Conservation (phyloP, 2,329 filamentous ascomycete genomes). For the Xylaria sp. region DNA sequence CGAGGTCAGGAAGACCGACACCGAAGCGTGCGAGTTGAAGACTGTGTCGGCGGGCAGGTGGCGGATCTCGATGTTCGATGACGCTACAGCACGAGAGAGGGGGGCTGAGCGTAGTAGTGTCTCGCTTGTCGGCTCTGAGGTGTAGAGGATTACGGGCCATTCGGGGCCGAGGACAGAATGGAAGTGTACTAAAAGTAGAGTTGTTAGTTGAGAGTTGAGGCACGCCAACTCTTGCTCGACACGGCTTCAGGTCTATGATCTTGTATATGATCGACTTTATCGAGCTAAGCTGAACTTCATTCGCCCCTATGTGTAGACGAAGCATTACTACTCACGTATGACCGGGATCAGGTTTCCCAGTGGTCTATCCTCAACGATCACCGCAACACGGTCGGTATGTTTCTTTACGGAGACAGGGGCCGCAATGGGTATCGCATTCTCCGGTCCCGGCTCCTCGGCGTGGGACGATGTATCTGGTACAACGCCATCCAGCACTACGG, state of each 20-base stretch:
- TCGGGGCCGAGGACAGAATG: constrained; percentile 54
- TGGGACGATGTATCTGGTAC: neutral
- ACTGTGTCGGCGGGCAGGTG: constrained; percentile 48
- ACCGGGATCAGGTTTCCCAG: constrained; percentile 52
- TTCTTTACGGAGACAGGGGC: constrained; percentile 8
- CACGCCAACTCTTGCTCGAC: neutral
- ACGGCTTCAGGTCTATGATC: neutral
- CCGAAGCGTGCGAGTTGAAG: constrained; percentile 51
- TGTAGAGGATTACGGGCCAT: constrained; percentile 60
- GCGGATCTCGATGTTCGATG: constrained; percentile 53
- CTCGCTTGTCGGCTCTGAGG: constrained; percentile 48
- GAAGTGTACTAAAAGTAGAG: constrained; percentile 50
- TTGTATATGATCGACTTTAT: no score
- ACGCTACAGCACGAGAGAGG: constrained; percentile 52
- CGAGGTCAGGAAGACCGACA: constrained; percentile 52
- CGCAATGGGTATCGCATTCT: neutral
- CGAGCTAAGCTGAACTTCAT: neutral
- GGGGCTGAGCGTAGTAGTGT: constrained; percentile 46
- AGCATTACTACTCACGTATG: constrained; percentile 40
- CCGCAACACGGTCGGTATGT: constrained; percentile 47
- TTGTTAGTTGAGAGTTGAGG: neutral
- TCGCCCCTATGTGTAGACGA: neutral
- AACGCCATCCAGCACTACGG: neutral
- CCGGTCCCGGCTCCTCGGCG: neutral
- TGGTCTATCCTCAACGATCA: constrained; percentile 54